Evolutionary conservation across 768 basidiomycete genomes (phyloP).

Genomic region (Hysterangium stoloniferum): DNA sequence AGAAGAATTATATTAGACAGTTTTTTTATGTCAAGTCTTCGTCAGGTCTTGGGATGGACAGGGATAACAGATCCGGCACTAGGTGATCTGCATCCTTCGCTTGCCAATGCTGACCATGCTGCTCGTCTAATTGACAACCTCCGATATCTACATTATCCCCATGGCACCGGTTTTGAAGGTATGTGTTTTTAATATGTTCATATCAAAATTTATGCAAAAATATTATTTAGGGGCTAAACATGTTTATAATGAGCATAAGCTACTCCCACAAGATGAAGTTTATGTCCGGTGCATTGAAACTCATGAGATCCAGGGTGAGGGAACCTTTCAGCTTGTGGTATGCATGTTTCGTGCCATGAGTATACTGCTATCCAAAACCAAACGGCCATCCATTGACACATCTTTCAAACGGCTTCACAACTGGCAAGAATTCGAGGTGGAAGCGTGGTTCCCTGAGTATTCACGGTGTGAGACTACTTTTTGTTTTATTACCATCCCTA

Average conservation of each 20-base stretch:
- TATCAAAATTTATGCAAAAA: too few relatives aligned
- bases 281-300: constrained; percentile 20
- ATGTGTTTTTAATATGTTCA: not conserved
- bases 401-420: constrained; percentile 15
- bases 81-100: constrained; percentile 17
- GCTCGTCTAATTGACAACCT: constrained; percentile 19
- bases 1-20: constrained; percentile 20
- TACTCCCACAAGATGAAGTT: constrained; percentile 7
- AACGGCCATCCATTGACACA: constrained; percentile 15
- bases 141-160: constrained; percentile 16
- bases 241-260: constrained; percentile 12
- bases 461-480: constrained; percentile 14
- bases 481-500: too few relatives aligned
- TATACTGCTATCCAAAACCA: constrained; percentile 10
- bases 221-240: constrained; percentile 10
- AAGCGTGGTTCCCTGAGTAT: constrained; percentile 14
- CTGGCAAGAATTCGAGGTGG: constrained; percentile 18
- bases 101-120: constrained; percentile 21
- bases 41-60: constrained; percentile 16
- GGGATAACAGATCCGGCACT: constrained; percentile 11
- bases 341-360: constrained; percentile 22
- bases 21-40: constrained; percentile 18
- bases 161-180: constrained; percentile 23
- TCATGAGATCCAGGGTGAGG: constrained; percentile 8
- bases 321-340: constrained; percentile 15